These are phyloP conservation scores for Reutealis trisperma DNA, from an alignment of 345 rosid species.

Conservation along the genomic window DNA sequence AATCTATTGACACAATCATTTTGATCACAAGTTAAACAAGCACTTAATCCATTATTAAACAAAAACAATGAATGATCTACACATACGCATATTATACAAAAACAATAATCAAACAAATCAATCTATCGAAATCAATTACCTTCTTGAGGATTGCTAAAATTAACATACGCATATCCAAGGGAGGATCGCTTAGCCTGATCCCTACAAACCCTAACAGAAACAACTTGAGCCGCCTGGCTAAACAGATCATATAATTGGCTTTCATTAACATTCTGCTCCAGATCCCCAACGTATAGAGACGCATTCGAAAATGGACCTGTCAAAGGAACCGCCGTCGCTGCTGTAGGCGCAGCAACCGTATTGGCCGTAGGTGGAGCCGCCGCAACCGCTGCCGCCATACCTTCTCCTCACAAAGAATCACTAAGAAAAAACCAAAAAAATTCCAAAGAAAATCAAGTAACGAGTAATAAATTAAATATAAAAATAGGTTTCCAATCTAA, in stretches of 20 bases:
- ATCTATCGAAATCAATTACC: conserved; percentile 33
- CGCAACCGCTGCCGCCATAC: conserved; percentile 36
- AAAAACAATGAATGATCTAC: not conserved
- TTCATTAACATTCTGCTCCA: conserved; percentile 53
- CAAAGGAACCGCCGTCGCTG: conserved; percentile 7
- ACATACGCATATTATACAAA: not conserved
- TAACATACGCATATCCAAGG: conserved; percentile 71
- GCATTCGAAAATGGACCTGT: conserved; percentile 33
- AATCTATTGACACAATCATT: no score
- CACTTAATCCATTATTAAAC: no score
- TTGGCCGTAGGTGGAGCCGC: conserved; percentile 9
- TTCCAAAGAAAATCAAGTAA: not conserved
- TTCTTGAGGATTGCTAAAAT: conserved; percentile 54
- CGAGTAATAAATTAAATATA: not conserved
- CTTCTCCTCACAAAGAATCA: conserved; percentile 7
- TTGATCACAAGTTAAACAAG: no score
- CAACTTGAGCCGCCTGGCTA: conserved; percentile 48
- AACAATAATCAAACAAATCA: not conserved
- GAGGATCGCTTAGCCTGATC: conserved; percentile 50
- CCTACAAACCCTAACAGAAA: conserved; percentile 63
- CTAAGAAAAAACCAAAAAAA: conserved; percentile 1
- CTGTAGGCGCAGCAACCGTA: not conserved
- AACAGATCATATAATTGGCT: conserved; percentile 55
- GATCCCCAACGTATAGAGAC: conserved; percentile 71
- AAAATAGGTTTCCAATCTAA: conserved; percentile 4